Evolutionary conservation across 345 rosid species (phyloP), one percentile per base, ranked within the genome.

Genomic region (Heritiera littoralis): DNA sequence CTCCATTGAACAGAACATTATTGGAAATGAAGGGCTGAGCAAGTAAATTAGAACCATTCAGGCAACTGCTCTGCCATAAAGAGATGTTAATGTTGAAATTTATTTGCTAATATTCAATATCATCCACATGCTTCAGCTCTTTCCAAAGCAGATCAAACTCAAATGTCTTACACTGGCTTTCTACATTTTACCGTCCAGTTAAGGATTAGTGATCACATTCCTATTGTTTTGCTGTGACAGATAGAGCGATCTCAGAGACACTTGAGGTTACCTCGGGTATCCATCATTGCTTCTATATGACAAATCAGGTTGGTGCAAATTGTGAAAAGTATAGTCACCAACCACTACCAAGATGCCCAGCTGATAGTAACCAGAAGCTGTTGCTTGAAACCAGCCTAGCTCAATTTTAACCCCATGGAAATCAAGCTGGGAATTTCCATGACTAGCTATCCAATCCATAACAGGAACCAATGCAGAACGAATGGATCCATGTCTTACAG

Each of bases 351-450:
- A 89, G 80, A 94, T 85, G 82, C 99, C 99, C 77, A 93, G 89
- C 80, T 96, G 99, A 90, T 91, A 96, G 86, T 94, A 94, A 80
- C 98, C 98, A 76, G 98, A 96, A 79, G 99, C 96, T 80, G 98
- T 92, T 54, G 97, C 95, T 86, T 96, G 99, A 86, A 96, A 96
- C 99, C 99, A 96, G 69, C 98, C 98, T 30, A 92, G 87, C 84
- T 91, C 97, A 79, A 92, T 81, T 88, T 90, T 89, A 68, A 91
- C 97, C 51, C 96, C 92, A 70, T 93, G 99, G 77, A 95, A 92
- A 77, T 92, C 97, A 78, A 96, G 93, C 79, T 94, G 98, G 65
- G 97, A 93, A 81, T 91, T 96, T 80, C 91, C 97, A 84, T 96
- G 98, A 85, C 94, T 96, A 52, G 78, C 85, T 78, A 94, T 84